Evolutionary conservation across 2,329 filamentous ascomycete genomes (phyloP), one percentile per base, ranked within the genome.

Genomic region (Sarocladiaceae sp.): DNA sequence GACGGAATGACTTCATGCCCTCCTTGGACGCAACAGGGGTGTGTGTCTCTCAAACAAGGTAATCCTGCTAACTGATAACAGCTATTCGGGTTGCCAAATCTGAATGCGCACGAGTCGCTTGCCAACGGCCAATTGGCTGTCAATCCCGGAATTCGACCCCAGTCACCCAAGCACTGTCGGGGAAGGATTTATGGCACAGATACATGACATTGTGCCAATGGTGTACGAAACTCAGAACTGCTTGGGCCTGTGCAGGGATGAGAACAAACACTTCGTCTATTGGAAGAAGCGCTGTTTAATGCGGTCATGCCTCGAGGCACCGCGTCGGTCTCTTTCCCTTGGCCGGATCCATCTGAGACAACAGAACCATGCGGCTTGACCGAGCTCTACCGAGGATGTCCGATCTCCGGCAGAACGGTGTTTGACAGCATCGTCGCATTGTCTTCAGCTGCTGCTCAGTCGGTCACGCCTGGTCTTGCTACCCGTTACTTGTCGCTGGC

Each of bases 1-100:
- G 28, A 17, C 44, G 44, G 26, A 31, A 48, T 48, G 44, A 48
- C 26, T 48, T 33, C 44, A 48, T 48, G 40, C 13, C 28, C 20
- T 29, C n/a, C 44, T 48, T 18, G 26, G 44, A 22, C 22, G 17
- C 25, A 33, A 33, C 44, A 48, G 44, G 44, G 44, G 44, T 17
- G 44, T 33, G 44, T 22, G 23, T n/a, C 12, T 18, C n/a, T 46
- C 25, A 40, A 40, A 40, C 37, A n/a, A n/a, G 40, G 40, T 23
- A 44, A 26, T 44, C 40, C 20, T 44, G 23, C 23, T 44, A 15
- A 44, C 13, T 33, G 44, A 48, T 48, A 48, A 48, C 44, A 33
- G 15, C 13, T n/a, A 11, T 26, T 33, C 44, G 44, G 26, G 4
- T 31, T 48, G 22, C 23, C 26, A 12, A 48, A 7, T 22, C 11